Conservation (phyloP, 768 basidiomycete species). For the Mycena vitilis region DNA sequence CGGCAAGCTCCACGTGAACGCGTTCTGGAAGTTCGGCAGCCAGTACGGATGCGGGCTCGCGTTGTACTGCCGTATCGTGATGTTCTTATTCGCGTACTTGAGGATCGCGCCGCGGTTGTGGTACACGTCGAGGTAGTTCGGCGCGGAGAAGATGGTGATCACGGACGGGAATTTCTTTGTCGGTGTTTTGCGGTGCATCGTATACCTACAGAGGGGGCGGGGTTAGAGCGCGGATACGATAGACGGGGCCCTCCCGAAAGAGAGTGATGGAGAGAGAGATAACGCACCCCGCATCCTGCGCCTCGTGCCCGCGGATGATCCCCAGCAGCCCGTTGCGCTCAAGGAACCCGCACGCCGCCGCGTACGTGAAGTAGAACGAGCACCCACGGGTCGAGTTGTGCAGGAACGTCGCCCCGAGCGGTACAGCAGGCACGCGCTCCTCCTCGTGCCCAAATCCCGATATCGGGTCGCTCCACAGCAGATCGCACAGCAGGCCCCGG, state of each 20-base stretch:
- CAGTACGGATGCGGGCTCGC: constrained; percentile 89
- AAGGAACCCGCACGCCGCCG: constrained; percentile 93
- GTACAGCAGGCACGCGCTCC: constrained; percentile 59
- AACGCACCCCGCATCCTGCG: constrained; percentile 91
- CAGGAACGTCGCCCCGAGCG: constrained; percentile 70
- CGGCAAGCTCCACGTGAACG: constrained; percentile 97
- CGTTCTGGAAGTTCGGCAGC: constrained; percentile 98
- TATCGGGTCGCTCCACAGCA: constrained; percentile 97
- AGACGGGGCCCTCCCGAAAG: not conserved
- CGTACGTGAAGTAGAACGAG: constrained; percentile 92
- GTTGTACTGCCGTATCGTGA: constrained; percentile 93
- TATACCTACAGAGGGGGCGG: constrained; percentile 63
- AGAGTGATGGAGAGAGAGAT: not conserved
- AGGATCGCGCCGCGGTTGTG: constrained; percentile 97
- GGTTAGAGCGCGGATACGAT: too few species aligned
- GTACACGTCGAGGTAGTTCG: constrained; percentile 96
- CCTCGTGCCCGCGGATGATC: constrained; percentile 96
- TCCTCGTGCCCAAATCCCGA: constrained; percentile 89
- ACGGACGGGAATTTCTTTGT: constrained; percentile 96
- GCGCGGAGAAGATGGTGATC: constrained; percentile 98
- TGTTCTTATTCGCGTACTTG: constrained; percentile 96
- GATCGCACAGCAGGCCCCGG: constrained; percentile 90
- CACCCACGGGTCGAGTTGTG: constrained; percentile 93
- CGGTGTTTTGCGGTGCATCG: constrained; percentile 96
- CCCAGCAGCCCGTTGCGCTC: constrained; percentile 92